phyloP scores from a whole-genome alignment of 805 yeast species.

The Pichia manshurica region DNA sequence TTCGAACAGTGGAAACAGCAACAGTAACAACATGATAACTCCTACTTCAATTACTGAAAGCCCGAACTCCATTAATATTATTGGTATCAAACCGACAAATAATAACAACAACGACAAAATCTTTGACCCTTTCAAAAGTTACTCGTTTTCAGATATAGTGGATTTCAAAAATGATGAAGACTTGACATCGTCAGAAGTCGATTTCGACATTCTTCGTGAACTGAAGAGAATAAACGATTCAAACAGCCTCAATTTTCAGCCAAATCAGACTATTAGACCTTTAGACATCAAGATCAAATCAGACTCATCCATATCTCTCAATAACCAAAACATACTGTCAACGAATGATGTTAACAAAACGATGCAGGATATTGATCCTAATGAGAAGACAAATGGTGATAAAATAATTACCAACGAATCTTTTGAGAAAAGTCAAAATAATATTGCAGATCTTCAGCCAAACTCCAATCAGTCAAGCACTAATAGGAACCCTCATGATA shows the following conservation, averaged over 20 bases:
- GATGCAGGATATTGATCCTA: not conserved
- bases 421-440: not conserved
- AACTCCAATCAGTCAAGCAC: no score
- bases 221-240: conserved; percentile 6
- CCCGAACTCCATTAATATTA: conserved; percentile 3
- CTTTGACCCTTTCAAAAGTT: conserved; percentile 5
- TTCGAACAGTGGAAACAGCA: no score
- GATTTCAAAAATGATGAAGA: conserved; percentile 24
- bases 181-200: conserved; percentile 18
- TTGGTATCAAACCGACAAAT: conserved; percentile 2
- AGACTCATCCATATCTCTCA: conserved; percentile 21
- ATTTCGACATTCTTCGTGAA: conserved; percentile 21
- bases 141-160: conserved; percentile 24
- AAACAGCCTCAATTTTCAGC: not conserved
- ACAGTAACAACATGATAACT: conserved; percentile 18
- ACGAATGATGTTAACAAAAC: conserved; percentile 4
- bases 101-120: conserved; percentile 3
- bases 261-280: conserved; percentile 11
- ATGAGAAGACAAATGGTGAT: not conserved
- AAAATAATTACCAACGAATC: no score
- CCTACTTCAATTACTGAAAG: conserved; percentile 20
- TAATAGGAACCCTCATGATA: no score
- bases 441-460: no score
- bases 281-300: conserved; percentile 20
- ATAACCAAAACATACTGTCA: conserved; percentile 20